Conservation (phyloP, 75 land plant genomes). For the Azolla pinnata region DNA sequence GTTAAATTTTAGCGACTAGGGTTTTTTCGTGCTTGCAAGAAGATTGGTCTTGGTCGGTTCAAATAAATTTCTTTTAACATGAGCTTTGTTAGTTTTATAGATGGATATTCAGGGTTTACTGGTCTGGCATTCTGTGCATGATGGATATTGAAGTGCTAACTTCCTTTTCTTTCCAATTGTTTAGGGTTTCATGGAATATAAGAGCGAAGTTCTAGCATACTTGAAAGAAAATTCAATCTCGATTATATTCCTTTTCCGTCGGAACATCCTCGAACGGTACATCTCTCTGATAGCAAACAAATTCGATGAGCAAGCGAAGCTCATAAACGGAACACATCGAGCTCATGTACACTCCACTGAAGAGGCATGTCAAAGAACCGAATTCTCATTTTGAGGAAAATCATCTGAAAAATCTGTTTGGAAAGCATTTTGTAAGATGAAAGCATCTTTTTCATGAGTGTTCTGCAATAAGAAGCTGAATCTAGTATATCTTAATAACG, state of each 20-base stretch:
- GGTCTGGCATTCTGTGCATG: neutral
- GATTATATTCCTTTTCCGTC: conserved; percentile 54
- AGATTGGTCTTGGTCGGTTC: no score
- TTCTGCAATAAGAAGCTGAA: no score
- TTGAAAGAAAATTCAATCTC: conserved; percentile 55
- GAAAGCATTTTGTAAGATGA: no score
- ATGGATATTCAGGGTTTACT: neutral
- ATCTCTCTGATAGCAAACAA: conserved; percentile 71
- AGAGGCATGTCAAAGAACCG: no score
- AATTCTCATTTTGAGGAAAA: no score
- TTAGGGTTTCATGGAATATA: conserved; percentile 70
- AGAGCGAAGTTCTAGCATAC: conserved; percentile 57
- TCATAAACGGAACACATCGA: conserved; percentile 73
- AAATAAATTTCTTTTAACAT: no score
- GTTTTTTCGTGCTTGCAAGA: no score
- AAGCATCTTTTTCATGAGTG: no score
- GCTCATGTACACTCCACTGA: conserved; percentile 76
- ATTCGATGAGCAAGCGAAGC: conserved; percentile 54
- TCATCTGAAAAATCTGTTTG: no score
- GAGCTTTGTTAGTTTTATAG: no score
- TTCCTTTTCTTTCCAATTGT: conserved; percentile 3
- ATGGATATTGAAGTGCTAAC: neutral
- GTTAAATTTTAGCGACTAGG: no score
- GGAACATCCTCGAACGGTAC: conserved; percentile 57
- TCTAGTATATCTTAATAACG: no score